Conservation (phyloP, 257 asterid genomes). For the Fraxinus quadrangulata region DNA sequence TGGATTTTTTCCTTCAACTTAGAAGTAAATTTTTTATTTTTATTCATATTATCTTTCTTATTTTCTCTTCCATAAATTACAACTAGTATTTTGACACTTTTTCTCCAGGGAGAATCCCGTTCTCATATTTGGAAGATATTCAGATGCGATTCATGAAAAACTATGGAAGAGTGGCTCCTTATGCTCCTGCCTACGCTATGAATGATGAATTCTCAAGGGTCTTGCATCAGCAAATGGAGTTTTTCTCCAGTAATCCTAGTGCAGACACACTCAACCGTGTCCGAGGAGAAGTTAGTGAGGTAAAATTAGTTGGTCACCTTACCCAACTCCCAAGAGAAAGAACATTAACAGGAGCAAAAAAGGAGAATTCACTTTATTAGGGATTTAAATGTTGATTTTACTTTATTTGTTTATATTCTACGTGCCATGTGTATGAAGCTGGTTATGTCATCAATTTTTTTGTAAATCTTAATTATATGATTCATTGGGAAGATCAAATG, state of each 20-base stretch:
- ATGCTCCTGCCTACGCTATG: slow-evolving; percentile 97
- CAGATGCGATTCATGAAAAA: slow-evolving; percentile 98
- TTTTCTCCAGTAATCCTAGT: slow-evolving; percentile 89
- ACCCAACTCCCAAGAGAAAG: slow-evolving; percentile 5
- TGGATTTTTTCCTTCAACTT: slow-evolving; percentile 2
- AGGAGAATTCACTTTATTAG: not conserved
- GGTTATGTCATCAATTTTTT: slow-evolving; percentile 13
- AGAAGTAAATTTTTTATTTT: not conserved
- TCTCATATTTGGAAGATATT: slow-evolving; percentile 91
- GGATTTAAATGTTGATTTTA: not conserved
- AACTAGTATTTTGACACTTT: slow-evolving; percentile 13
- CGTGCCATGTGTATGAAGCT: slow-evolving; percentile 8
- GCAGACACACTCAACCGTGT: slow-evolving; percentile 91
- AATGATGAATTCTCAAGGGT: slow-evolving; percentile 98
- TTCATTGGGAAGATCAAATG: slow-evolving; percentile 2
- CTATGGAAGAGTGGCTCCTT: slow-evolving; percentile 76
- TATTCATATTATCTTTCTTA: not conserved
- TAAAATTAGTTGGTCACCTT: slow-evolving; percentile 33
- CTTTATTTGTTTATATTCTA: not conserved
- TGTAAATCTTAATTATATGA: not conserved
- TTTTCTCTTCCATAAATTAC: not conserved
- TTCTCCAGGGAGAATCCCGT: slow-evolving; percentile 86
- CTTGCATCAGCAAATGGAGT: slow-evolving; percentile 99
- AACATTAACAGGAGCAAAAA: slow-evolving; percentile 3
- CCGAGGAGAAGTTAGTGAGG: slow-evolving; percentile 96